Base-by-base conservation (phyloP, 75 land plant species). In the Sequoiadendron giganteum region DNA sequence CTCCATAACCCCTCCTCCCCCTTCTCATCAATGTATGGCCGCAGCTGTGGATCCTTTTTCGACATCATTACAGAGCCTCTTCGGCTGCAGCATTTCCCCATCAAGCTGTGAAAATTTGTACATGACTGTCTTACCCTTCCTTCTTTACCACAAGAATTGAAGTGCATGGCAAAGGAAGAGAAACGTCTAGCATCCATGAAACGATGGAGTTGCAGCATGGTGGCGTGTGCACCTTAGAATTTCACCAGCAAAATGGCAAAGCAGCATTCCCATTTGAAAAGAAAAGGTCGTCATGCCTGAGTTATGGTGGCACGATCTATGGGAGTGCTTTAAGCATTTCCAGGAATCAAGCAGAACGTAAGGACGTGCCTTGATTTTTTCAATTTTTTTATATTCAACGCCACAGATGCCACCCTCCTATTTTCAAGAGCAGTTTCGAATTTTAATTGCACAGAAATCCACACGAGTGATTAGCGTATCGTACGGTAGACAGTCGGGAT, bases 1-100 rank as follows among this genome's bases (percentile, higher is more conserved):
- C 90, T 90, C 90, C 90, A 90, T 40, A 90, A 2, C 36, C 90
- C 90, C 55, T 43, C 89, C 72, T 89, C 88, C 56, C 38, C 90
- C 11, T 87, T 54, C 86, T 28, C 49, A 43, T 47, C 30, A 28
- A 43, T 25, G 49, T 10, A 47, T 28, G 48, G 52, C 49, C 52
- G n/a, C 21, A 45, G 34, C 30, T 82, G 32, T n/a, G 84, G 52
- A 45, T 47, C 42, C 52, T 25, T 47, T 47, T 82, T 13, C 25
- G 28, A 65, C 70, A 21, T 65, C 70, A 65, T 7, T 21, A 21
- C 21, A 65, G 5, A 25, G 28, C 70, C 28, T 7, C 70, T 0
- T 25, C 70, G 70, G 70, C 28, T 65, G 25, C 28, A 5, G 28
- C 25, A 65, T 25, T 25, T 25, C 28, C 70, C 70, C 19, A 58